Evolutionary conservation across 495 filamentous ascomycete genomes (phyloP).

Genomic region (Podospora fimiseda): DNA sequence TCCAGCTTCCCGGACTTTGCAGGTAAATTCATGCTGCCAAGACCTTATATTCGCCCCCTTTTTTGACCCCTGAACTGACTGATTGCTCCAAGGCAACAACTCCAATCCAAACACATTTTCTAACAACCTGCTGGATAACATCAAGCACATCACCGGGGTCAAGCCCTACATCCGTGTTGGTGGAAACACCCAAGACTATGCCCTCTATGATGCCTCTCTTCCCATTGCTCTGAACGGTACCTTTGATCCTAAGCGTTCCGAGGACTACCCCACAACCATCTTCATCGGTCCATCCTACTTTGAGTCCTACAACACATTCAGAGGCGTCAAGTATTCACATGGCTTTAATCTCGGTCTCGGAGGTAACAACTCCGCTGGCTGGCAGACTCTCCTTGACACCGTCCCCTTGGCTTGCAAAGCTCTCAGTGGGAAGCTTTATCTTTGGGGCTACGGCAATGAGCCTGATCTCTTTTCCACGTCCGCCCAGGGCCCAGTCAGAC

Average conservation of each 20-base stretch:
- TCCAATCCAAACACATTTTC: conserved; percentile 52
- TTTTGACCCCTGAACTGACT: background rate
- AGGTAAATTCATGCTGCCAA: conserved; percentile 33
- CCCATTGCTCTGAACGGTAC: conserved; percentile 50
- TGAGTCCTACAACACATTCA: conserved; percentile 58
- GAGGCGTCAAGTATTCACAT: conserved; percentile 51
- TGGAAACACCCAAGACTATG: conserved; percentile 58
- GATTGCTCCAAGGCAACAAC: conserved; percentile 33
- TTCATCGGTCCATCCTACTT: conserved; percentile 59
- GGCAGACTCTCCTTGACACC: conserved; percentile 48
- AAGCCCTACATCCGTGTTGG: conserved; percentile 56
- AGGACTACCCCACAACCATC: conserved; percentile 57
- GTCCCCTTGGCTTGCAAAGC: conserved; percentile 56
- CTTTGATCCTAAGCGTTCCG: conserved; percentile 40
- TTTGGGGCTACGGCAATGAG: conserved; percentile 64
- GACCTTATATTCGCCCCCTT: background rate
- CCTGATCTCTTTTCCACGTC: conserved; percentile 56
- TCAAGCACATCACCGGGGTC: conserved; percentile 40
- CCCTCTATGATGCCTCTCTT: conserved; percentile 52
- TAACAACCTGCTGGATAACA: conserved; percentile 49
- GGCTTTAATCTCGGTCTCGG: conserved; percentile 58
- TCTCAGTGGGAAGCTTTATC: conserved; percentile 43
- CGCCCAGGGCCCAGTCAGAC: conserved; percentile 46
- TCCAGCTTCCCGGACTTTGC: conserved; percentile 58
- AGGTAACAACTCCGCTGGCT: conserved; percentile 46